These are phyloP conservation scores for Aspergillus udagawae DNA, from an alignment of 2,329 filamentous ascomycete genomes.

Conservation along the genomic window DNA sequence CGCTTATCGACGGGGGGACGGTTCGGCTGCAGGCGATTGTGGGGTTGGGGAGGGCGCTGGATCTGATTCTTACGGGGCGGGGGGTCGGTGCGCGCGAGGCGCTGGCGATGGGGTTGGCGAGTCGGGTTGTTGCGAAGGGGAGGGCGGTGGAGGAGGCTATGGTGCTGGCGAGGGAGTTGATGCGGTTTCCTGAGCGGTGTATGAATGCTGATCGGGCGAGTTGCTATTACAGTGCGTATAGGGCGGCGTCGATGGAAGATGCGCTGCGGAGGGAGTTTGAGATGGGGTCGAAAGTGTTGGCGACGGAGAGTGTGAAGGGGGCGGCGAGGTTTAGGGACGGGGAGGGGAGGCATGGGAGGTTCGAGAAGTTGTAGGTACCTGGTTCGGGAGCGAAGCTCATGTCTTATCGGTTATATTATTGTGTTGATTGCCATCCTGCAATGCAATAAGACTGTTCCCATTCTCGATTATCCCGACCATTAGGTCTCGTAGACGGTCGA, in stretches of 20 bases:
- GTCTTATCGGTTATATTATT: too few relatives aligned
- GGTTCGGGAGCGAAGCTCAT: too few relatives aligned
- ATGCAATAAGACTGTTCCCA: not conserved
- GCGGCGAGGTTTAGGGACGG: slow-evolving; percentile 40
- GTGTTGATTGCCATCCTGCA: not conserved
- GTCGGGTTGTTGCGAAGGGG: slow-evolving; percentile 50
- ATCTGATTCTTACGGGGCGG: slow-evolving; percentile 56
- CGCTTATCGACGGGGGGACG: slow-evolving; percentile 51
- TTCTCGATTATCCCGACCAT: not conserved
- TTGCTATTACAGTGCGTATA: slow-evolving; percentile 50
- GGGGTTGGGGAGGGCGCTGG: slow-evolving; percentile 51
- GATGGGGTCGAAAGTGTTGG: slow-evolving; percentile 41
- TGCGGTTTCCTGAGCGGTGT: slow-evolving; percentile 50
- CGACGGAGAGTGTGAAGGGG: slow-evolving; percentile 41
- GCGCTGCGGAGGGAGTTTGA: slow-evolving; percentile 49
- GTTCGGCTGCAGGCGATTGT: slow-evolving; percentile 50
- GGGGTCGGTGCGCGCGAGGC: slow-evolving; percentile 49
- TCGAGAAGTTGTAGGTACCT: slow-evolving; percentile 33
- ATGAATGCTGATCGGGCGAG: slow-evolving; percentile 50
- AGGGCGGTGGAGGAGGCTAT: slow-evolving; percentile 48
- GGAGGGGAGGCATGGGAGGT: slow-evolving; percentile 39
- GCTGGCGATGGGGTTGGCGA: slow-evolving; percentile 50
- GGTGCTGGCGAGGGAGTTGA: slow-evolving; percentile 44
- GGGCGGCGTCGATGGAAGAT: slow-evolving; percentile 48
- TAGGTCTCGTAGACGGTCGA: too few relatives aligned